Evolutionary conservation across 345 rosid species (phyloP).

Genomic region (Corymbia maculata): DNA sequence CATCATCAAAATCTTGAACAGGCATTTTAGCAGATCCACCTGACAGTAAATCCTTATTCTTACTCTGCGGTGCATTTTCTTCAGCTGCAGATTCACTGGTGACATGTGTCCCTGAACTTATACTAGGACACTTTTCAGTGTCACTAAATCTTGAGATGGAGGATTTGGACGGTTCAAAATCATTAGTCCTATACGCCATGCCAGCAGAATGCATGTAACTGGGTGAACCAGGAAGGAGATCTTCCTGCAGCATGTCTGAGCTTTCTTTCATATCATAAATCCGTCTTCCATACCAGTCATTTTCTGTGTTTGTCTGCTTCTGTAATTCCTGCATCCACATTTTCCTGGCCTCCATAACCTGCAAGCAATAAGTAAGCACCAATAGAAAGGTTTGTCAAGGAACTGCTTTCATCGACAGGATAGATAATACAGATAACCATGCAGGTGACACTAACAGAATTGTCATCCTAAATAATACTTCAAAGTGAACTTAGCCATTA

Average conservation of each 20-base stretch:
- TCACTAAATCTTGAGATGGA: constrained; percentile 29
- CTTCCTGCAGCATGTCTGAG: constrained; percentile 10
- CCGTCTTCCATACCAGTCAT: constrained; percentile 33
- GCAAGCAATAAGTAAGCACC: constrained; percentile 2
- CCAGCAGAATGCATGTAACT: constrained; percentile 11
- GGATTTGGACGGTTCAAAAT: constrained; percentile 23
- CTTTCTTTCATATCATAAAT: constrained; percentile 10
- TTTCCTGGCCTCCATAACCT: constrained; percentile 83
- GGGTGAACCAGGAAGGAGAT: constrained; percentile 11
- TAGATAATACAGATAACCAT: neutral
- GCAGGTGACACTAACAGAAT: neutral
- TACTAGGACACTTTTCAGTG: constrained; percentile 50
- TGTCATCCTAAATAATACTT: neutral
- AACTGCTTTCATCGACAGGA: neutral
- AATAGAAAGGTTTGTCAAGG: neutral
- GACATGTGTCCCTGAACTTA: constrained; percentile 34
- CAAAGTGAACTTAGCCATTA: neutral
- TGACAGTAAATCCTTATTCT: constrained; percentile 15
- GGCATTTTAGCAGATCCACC: constrained; percentile 25
- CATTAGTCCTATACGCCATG: constrained; percentile 11
- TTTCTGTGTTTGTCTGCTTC: constrained; percentile 38
- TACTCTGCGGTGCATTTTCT: constrained; percentile 28
- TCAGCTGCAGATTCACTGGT: constrained; percentile 58
- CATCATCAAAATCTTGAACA: constrained; percentile 44
- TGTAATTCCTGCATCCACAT: constrained; percentile 70